These are phyloP conservation scores for Lepidium campestre DNA, from an alignment of 441 rosid species.

Conservation along the genomic window DNA sequence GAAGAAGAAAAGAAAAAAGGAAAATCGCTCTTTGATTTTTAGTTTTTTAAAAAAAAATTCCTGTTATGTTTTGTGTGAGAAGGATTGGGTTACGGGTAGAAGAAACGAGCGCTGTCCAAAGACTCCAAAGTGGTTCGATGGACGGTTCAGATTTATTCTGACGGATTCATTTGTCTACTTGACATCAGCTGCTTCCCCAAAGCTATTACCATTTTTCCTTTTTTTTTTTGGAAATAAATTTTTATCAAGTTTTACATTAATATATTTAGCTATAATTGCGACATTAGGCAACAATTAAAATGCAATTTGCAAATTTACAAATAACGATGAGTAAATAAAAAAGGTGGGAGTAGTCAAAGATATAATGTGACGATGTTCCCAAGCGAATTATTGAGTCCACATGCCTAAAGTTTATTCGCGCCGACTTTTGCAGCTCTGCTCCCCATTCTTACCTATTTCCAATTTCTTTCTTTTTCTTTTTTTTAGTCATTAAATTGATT, in stretches of 20 bases:
- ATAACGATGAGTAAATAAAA: not conserved
- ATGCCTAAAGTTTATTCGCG: constrained; percentile 22
- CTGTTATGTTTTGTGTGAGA: constrained; percentile 24
- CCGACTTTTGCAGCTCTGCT: constrained; percentile 12
- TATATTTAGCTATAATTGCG: too few relatives aligned
- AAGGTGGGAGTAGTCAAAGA: constrained; percentile 18
- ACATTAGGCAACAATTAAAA: too few relatives aligned
- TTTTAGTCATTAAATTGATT: not conserved
- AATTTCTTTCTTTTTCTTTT: not conserved
- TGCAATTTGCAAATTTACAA: too few relatives aligned
- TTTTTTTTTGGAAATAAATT: too few relatives aligned
- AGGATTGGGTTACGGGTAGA: constrained; percentile 35
- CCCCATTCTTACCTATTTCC: not conserved
- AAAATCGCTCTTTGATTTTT: not conserved
- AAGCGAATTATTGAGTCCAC: constrained; percentile 12
- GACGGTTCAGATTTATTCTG: constrained; percentile 34
- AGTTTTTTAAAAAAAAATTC: too few relatives aligned
- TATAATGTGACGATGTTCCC: constrained; percentile 15
- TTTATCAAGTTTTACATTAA: too few relatives aligned
- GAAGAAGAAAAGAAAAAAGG: not conserved
- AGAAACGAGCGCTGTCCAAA: constrained; percentile 41
- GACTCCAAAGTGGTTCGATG: not conserved
- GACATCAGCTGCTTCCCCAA: constrained; percentile 11
- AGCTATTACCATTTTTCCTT: not conserved
- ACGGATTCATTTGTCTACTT: constrained; percentile 28